Base-by-base conservation (phyloP, 1,139 yeast species). In the Suhomyces terraborum region DNA sequence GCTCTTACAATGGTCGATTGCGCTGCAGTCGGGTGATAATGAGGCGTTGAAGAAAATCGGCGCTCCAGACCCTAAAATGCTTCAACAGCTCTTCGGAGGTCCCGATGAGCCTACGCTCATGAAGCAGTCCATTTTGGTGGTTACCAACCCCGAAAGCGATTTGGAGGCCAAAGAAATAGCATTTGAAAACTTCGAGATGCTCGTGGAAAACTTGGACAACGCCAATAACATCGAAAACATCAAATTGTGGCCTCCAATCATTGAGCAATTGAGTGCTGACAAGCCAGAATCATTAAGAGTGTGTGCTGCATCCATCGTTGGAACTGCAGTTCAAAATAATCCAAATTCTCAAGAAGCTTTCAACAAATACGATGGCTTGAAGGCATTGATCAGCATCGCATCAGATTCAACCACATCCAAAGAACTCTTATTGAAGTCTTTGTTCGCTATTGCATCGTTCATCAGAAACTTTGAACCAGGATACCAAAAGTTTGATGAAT, bases 261-360 rank as follows among this genome's bases (percentile, higher is more conserved):
- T 87, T 29, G 61, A 61, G 1, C 77, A 80, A 42, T 66, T 86
- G 40, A 65, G 67, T 29, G 64, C 68, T 4, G 71, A 72, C 16
- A 46, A 47, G 9, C 60, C 63, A 2, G 40, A 34, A 8, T 62
- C 71, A 4, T 64, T 89, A 38, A 71, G 82, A 44, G 67, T 77
- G 12, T 65, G 70, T 48, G 83, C 91, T 6, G 77, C 88, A 51
- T 82, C 95, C 39, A 79, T 88, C 30, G 75, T 91, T 24, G 97
- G 95, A 2, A 86, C 93, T 1, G 96, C 98, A 0, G 95, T 87
- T 1, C 98, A 93, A 62, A 93, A 93, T 60, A 93, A 93, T 59
- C 81, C 80, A 2, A 76, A 75, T 44, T 73, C 91, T 4, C 97
- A 89, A 62, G 70, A 73, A 40, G 86, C 79, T 41, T 84, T 82